Conservation (phyloP, 306 rosid genomes). For the Vigna unguiculata region DNA sequence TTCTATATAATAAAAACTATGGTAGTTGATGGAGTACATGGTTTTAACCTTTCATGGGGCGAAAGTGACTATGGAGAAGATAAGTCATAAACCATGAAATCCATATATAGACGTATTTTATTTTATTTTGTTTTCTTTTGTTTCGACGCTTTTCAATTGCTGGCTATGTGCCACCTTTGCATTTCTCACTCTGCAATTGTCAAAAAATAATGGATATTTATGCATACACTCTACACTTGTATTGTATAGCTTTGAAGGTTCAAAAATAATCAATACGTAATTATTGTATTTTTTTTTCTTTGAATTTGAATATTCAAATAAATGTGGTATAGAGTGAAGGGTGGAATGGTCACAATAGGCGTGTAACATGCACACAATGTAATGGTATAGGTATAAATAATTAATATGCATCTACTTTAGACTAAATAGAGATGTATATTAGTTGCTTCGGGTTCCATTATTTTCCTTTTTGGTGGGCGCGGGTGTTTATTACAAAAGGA, state of each 20-base stretch:
- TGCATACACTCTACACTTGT: not conserved
- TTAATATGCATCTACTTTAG: too few species aligned
- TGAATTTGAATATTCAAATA: too few species aligned
- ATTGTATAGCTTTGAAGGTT: not conserved
- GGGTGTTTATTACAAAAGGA: too few species aligned
- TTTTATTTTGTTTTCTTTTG: not conserved
- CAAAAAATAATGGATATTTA: not conserved
- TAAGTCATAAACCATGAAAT: not conserved
- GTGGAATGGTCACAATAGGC: too few species aligned
- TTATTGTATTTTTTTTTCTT: too few species aligned
- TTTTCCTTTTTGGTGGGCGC: too few species aligned
- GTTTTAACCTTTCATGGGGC: slow-evolving; percentile 27
- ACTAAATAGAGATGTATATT: too few species aligned
- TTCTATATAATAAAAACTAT: not conserved
- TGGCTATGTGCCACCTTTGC: not conserved
- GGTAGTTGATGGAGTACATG: not conserved
- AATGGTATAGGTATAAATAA: too few species aligned
- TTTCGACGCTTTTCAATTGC: not conserved
- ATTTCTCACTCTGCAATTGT: not conserved
- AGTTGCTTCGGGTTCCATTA: too few species aligned
- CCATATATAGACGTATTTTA: not conserved
- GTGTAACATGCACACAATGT: too few species aligned
- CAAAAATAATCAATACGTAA: too few species aligned
- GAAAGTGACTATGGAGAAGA: not conserved
- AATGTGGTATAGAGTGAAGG: too few species aligned